Base-by-base conservation (phyloP, 2,329 filamentous ascomycete genomes). In the Talaromyces marneffei region DNA sequence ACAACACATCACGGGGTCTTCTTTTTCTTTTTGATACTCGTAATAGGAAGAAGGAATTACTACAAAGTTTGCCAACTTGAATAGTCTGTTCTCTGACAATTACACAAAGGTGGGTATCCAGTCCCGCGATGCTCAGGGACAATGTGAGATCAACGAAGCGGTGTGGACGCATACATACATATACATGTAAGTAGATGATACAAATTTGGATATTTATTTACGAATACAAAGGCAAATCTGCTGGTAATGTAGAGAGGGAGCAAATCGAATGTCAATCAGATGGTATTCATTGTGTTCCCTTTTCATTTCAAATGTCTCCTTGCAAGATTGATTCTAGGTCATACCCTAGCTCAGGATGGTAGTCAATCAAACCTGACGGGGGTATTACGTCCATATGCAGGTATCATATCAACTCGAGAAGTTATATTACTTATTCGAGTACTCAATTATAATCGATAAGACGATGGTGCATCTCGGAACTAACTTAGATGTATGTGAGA, bases 101-200 rank as follows among this genome's bases (percentile, higher is more conserved):
- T 6, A 31, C 25, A 35, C 20, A 44, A 18, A 42, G 9, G 44
- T n/a, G 40, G 23, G 14, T 16, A 31, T 56, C 20, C 16, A 42
- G 20, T 46, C n/a, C 46, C n/a, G 27, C 16, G 40, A 33, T 57
- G 12, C 9, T 44, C 39, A 18, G 55, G 40, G n/a, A 48, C 40
- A 57, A 48, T 46, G 40, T 50, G 8, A 31, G 27, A 20, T 33
- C 48, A 35, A 52, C 20, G n/a, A 50, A 50, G 56, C 56, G 56
- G 56, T 58, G 56, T 50, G 27, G 42, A 37, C 5, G 53, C 53
- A 56, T 27, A 40, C 31, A 27, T 35, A 56, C 23, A 56, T 39
- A 27, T 35, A 56, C 23, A 56, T 39, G 4, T 31, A 35, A 18
- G 18, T 16, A 16, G 4, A 33, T 33, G 48, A 52, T 33, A 23